phyloP scores from a whole-genome alignment of 148 eudicot species.

The Rhododendron ovatum region DNA sequence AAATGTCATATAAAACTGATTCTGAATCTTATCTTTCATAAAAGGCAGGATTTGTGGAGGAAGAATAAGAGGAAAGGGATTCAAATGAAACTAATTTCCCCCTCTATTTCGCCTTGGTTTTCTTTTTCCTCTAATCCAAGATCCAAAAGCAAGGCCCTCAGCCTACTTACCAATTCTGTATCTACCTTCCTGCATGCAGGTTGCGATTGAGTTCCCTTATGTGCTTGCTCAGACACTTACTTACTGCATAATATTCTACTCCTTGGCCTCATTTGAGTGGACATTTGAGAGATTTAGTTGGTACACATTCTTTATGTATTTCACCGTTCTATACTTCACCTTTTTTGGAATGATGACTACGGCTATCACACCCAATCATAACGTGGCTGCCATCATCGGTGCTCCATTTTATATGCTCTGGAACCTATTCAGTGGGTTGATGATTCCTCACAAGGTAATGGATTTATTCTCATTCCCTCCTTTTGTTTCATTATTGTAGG shows the following conservation, averaged over 20 bases:
- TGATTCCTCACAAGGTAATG: slow-evolving; percentile 95
- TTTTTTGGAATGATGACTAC: slow-evolving; percentile 99
- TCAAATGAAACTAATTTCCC: neutral
- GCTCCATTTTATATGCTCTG: slow-evolving; percentile 98
- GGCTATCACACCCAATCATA: slow-evolving; percentile 92
- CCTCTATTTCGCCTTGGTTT: neutral
- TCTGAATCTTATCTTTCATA: neutral
- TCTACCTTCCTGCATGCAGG: slow-evolving; percentile 39
- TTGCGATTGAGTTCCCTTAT: slow-evolving; percentile 95
- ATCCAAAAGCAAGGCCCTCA: neutral
- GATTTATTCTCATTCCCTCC: neutral
- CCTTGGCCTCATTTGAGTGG: slow-evolving; percentile 94
- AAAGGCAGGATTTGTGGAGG: neutral
- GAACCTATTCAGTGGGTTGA: slow-evolving; percentile 98
- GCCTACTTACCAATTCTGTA: slow-evolving; percentile 3
- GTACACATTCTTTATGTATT: slow-evolving; percentile 80
- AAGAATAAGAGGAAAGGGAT: neutral
- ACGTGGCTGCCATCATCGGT: slow-evolving; percentile 77
- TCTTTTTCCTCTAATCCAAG: neutral
- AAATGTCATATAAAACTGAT: neutral
- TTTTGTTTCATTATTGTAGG: neutral
- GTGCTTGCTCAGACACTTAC: slow-evolving; percentile 77
- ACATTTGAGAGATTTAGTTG: slow-evolving; percentile 51
- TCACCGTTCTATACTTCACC: slow-evolving; percentile 90
- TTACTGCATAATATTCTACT: slow-evolving; percentile 74